A percentile compares a stretch with the other conserved stretches of the same genome.
These are phyloP conservation scores for Cordia subcordata DNA, from an alignment of 257 asterid species.

Conservation along the genomic window DNA sequence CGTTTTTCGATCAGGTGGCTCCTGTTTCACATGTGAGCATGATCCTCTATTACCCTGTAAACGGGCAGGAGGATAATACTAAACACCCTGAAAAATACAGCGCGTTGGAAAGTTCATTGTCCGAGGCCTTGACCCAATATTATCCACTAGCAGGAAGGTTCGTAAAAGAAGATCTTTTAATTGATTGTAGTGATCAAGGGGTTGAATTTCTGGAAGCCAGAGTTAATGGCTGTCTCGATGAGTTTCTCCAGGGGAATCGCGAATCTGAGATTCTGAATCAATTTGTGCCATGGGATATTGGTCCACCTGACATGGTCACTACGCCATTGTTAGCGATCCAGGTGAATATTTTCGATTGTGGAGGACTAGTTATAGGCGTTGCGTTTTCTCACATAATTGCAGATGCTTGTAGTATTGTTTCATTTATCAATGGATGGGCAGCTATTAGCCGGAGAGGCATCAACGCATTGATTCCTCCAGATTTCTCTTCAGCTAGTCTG, in stretches of 20 bases:
- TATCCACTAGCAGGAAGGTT: slow-evolving; percentile 27
- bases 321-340: slow-evolving; percentile 7
- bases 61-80: not conserved
- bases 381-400: slow-evolving; percentile 11
- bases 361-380: slow-evolving; percentile 2
- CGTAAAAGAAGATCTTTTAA: not conserved
- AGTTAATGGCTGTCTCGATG: slow-evolving; percentile 2
- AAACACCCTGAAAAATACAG: not conserved
- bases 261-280: not conserved
- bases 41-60: slow-evolving; percentile 8
- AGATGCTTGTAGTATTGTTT: not conserved
- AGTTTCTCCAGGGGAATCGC: not conserved
- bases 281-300: slow-evolving; percentile 5
- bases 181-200: slow-evolving; percentile 24
- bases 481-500: not conserved
- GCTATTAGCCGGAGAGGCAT: not conserved
- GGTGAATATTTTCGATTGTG: slow-evolving; percentile 2
- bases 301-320: not conserved
- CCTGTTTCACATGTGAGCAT: slow-evolving; percentile 6
- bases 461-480: not conserved
- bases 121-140: slow-evolving; percentile 10
- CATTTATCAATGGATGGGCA: slow-evolving; percentile 12
- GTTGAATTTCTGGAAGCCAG: slow-evolving; percentile 16
- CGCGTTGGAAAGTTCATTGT: slow-evolving; percentile 2
- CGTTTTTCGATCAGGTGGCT: slow-evolving; percentile 15